Conservation (phyloP, 1,139 yeast species). For the Pichia sorboxylosa region DNA sequence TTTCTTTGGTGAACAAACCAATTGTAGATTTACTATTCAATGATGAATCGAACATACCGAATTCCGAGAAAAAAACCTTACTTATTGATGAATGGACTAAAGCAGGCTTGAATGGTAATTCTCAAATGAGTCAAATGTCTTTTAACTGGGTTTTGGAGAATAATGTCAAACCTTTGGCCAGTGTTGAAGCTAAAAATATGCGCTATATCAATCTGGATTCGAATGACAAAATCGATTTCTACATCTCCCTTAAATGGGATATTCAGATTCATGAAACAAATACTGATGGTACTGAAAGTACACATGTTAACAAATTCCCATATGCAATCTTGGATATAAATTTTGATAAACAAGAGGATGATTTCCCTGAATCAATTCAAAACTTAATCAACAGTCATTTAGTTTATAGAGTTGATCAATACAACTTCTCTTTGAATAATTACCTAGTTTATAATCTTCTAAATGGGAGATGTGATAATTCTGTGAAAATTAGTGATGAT, state of each 20-base stretch:
- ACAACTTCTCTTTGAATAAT: conserved; percentile 25
- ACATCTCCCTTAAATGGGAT: conserved; percentile 25
- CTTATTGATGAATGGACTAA: conserved; percentile 14
- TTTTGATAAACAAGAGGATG: conserved; percentile 28
- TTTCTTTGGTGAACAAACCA: conserved; percentile 23
- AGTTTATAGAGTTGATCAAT: conserved; percentile 25
- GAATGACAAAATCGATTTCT: conserved; percentile 33
- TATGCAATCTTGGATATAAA: conserved; percentile 36
- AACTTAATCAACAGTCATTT: conserved; percentile 25
- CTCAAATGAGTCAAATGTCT: conserved; percentile 35
- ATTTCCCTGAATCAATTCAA: conserved; percentile 25
- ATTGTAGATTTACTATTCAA: conserved; percentile 22
- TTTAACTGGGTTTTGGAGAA: conserved; percentile 41
- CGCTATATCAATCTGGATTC: conserved; percentile 29
- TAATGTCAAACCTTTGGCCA: conserved; percentile 35
- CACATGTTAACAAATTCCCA: conserved; percentile 26
- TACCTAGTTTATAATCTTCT: conserved; percentile 16
- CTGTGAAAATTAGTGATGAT: conserved; percentile 13
- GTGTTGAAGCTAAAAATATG: conserved; percentile 35
- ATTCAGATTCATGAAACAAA: conserved; percentile 14
- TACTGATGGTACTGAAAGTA: conserved; percentile 7
- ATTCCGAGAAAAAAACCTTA: conserved; percentile 7
- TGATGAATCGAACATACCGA: conserved; percentile 7
- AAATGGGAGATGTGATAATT: background rate
- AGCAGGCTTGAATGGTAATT: conserved; percentile 17